Conservation (phyloP, 352 stramenopile genomes). For the Pythium dissotocum region DNA sequence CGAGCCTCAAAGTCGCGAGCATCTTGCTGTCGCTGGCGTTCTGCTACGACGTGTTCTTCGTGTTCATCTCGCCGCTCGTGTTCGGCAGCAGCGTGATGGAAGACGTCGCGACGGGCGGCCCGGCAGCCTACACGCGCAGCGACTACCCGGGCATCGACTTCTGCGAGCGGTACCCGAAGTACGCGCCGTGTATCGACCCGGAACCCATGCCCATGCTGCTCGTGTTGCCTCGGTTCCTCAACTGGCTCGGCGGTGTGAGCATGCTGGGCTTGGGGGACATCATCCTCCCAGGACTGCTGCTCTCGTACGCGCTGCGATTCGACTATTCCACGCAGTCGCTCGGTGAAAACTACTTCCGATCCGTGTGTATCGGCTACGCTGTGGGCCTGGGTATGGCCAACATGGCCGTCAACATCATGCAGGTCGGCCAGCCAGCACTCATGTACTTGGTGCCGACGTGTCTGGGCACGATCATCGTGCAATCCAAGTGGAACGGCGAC, state of each 20-base stretch:
- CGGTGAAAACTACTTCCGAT: slow-evolving; percentile 82
- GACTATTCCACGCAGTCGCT: slow-evolving; percentile 69
- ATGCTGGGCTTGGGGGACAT: slow-evolving; percentile 97
- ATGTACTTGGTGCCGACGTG: slow-evolving; percentile 96
- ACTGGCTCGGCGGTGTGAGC: slow-evolving; percentile 90
- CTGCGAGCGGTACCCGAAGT: slow-evolving; percentile 69
- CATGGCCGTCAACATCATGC: slow-evolving; percentile 90
- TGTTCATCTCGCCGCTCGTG: slow-evolving; percentile 92
- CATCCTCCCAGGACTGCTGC: slow-evolving; percentile 92
- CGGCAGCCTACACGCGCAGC: slow-evolving; percentile 62
- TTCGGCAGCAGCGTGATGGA: slow-evolving; percentile 93
- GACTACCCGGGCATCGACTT: slow-evolving; percentile 76
- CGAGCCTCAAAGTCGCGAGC: slow-evolving; percentile 89
- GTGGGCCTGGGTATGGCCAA: slow-evolving; percentile 94
- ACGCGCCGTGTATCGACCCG: slow-evolving; percentile 65
- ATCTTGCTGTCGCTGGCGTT: slow-evolving; percentile 91
- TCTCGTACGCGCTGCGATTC: slow-evolving; percentile 92
- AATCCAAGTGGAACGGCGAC: slow-evolving; percentile 71
- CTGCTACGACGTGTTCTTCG: slow-evolving; percentile 96
- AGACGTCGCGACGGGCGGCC: slow-evolving; percentile 90
- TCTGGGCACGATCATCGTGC: slow-evolving; percentile 76
- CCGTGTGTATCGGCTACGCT: slow-evolving; percentile 90
- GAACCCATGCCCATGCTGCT: slow-evolving; percentile 95
- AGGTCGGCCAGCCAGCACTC: slow-evolving; percentile 94
- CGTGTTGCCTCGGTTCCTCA: slow-evolving; percentile 88